Evolutionary conservation across 495 filamentous ascomycete genomes (phyloP).

Genomic region (Annulohypoxylon maeteangense): DNA sequence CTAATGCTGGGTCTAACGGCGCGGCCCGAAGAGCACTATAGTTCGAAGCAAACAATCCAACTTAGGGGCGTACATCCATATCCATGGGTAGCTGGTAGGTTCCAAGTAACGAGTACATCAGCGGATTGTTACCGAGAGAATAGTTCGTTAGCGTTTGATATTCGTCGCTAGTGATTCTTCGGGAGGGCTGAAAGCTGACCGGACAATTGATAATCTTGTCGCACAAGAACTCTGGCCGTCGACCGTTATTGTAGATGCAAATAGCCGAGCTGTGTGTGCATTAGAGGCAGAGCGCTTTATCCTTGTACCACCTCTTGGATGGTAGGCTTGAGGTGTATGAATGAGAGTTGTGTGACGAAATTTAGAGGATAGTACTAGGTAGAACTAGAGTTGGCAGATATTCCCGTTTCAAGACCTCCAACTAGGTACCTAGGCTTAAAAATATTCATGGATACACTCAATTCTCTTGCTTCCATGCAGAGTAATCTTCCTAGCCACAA

Average conservation of each 20-base stretch:
- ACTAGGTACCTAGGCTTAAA: too few species aligned
- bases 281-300: not conserved
- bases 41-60: slow-evolving; percentile 37
- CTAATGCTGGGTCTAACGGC: slow-evolving; percentile 26
- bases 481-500: too few species aligned
- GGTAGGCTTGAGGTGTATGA: not conserved
- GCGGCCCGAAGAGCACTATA: slow-evolving; percentile 31
- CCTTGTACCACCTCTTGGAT: not conserved
- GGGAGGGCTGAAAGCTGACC: not conserved
- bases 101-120: slow-evolving; percentile 5
- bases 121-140: slow-evolving; percentile 33
- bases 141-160: slow-evolving; percentile 30
- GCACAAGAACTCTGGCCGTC: slow-evolving; percentile 10
- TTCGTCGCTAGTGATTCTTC: not conserved
- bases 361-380: not conserved
- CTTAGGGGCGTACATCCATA: not conserved
- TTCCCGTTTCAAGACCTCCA: slow-evolving; percentile 1
- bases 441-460: too few species aligned
- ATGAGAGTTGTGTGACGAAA: not conserved
- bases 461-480: too few species aligned
- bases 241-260: slow-evolving; percentile 27
- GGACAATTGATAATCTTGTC: slow-evolving; percentile 31
- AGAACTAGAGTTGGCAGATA: not conserved
- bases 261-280: slow-evolving; percentile 11
- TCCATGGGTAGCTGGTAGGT: not conserved